Base-by-base conservation (phyloP, 306 rosid species). In the Pyrus pyrifolia region DNA sequence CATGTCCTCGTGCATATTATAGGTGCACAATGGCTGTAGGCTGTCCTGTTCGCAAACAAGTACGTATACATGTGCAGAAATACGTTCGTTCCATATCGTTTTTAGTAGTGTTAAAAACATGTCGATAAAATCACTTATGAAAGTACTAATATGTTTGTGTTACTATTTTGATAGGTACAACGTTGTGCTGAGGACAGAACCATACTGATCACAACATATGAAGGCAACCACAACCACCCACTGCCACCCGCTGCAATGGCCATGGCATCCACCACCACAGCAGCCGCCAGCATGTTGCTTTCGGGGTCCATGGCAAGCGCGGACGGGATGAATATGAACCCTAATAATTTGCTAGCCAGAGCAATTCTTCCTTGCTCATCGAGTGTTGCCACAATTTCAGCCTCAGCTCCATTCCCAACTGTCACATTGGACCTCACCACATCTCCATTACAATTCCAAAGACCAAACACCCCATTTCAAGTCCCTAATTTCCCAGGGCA, bases 41-140 rank as follows among this genome's bases (percentile, higher is more conserved):
- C 65, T 96, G 99, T 67, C 99, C 99, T 2, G 99, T 96, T 77
- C 98, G 99, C 74, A 96, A 96, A 88, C 99, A 96, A 82, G 98
- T 94, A 77, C 55, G 91, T 76, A 3, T 49, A 15, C 55, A 4
- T 49, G 5, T 49, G 55, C 21, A 15, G 55, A 49, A 49, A 49
- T 49, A 49, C 18, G 55, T 15, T 49, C 7, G 2, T 49, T 15
- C 21, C 14, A 19, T 49, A 15, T 49, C 13, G 55, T 17, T 49
- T 14, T 14, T 49, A 49, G 53, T 49, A 22, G 19, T 49, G 55
- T 15, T 15, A 14, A 49, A 49, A 14, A 49, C 2, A 14, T 14
- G 4, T 49, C 55, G 55, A 49, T 5, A 49, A 49, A 19, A 15
- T 49, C 5, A 49, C 55, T 49, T 49, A 5, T 14, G 17, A 61